These are phyloP conservation scores for Alternaria triticimaculans DNA, from an alignment of 2,329 filamentous ascomycete species.

Conservation along the genomic window DNA sequence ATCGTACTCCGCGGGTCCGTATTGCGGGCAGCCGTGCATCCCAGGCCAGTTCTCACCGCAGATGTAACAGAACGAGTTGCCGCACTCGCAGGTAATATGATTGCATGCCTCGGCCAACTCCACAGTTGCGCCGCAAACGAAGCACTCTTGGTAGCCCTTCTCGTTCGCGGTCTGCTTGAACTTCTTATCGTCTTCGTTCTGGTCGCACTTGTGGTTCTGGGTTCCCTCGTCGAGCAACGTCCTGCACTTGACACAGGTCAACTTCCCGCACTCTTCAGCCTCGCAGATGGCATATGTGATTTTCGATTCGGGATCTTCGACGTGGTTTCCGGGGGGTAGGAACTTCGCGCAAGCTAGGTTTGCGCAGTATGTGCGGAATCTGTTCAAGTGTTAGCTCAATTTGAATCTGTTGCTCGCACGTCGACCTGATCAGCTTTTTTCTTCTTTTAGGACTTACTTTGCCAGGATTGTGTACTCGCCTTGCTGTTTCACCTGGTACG, in stretches of 20 bases:
- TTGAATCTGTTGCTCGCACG: background rate
- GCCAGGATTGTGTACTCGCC: constrained; percentile 38
- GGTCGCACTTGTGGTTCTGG: constrained; percentile 27
- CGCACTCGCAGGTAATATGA: constrained; percentile 43
- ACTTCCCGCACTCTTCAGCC: constrained; percentile 21
- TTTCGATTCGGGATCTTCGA: constrained; percentile 14
- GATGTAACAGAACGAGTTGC: constrained; percentile 42
- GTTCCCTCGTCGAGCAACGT: constrained; percentile 11
- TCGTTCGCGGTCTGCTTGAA: constrained; percentile 33
- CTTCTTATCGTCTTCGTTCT: constrained; percentile 27
- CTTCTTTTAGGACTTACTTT: constrained; percentile 26
- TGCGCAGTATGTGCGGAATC: constrained; percentile 38
- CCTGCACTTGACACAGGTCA: constrained; percentile 38
- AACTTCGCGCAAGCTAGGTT: constrained; percentile 30
- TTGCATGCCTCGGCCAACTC: constrained; percentile 45
- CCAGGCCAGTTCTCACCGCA: constrained; percentile 41
- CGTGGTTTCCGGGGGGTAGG: constrained; percentile 26
- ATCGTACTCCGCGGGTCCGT: constrained; percentile 39
- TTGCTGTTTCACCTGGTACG: constrained; percentile 32
- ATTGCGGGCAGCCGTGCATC: constrained; percentile 39
- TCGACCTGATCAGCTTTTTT: background rate
- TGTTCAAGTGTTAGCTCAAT: constrained; percentile 6
- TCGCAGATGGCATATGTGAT: constrained; percentile 34
- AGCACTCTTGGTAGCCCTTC: constrained; percentile 40
- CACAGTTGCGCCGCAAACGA: constrained; percentile 29